Percentiles rank a stretch among this genome's conserved stretches.
These are phyloP conservation scores for Lactifluus pinguis DNA, from an alignment of 768 basidiomycete genomes.

Conservation along the genomic window DNA sequence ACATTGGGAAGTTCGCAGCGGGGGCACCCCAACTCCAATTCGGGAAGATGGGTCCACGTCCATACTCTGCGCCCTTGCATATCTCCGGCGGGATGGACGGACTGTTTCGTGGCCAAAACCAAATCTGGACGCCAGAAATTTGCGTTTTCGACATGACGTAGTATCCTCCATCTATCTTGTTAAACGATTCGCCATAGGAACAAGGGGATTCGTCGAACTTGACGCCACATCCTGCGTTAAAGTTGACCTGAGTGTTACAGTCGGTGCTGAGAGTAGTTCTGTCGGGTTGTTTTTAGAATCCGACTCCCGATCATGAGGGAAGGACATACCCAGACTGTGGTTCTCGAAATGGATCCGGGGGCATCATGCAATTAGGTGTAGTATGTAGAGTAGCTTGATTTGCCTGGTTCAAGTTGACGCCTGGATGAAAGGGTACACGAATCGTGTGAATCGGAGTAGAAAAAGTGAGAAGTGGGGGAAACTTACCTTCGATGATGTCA, in stretches of 20 bases:
- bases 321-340: slow-evolving; percentile 39
- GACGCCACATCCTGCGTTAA: slow-evolving; percentile 57
- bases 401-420: slow-evolving; percentile 37
- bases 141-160: slow-evolving; percentile 42
- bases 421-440: slow-evolving; percentile 17
- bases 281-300: neutral
- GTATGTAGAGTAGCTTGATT: slow-evolving; percentile 54
- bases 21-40: slow-evolving; percentile 35
- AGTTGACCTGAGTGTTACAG: slow-evolving; percentile 43
- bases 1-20: slow-evolving; percentile 40
- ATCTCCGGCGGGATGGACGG: slow-evolving; percentile 36
- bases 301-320: neutral
- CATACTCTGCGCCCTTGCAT: slow-evolving; percentile 9
- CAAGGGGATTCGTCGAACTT: slow-evolving; percentile 27
- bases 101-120: slow-evolving; percentile 51
- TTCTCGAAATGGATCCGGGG: slow-evolving; percentile 16
- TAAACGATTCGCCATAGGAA: slow-evolving; percentile 43
- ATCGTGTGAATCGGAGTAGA: neutral
- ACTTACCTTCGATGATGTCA: slow-evolving; percentile 48
- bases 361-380: slow-evolving; percentile 39
- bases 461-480: neutral
- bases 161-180: slow-evolving; percentile 48
- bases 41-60: slow-evolving; percentile 2
- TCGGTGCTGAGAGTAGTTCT: slow-evolving; percentile 35
- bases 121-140: slow-evolving; percentile 42